phyloP scores from a whole-genome alignment of 768 basidiomycete species.

The Boletellus ananiceps region DNA sequence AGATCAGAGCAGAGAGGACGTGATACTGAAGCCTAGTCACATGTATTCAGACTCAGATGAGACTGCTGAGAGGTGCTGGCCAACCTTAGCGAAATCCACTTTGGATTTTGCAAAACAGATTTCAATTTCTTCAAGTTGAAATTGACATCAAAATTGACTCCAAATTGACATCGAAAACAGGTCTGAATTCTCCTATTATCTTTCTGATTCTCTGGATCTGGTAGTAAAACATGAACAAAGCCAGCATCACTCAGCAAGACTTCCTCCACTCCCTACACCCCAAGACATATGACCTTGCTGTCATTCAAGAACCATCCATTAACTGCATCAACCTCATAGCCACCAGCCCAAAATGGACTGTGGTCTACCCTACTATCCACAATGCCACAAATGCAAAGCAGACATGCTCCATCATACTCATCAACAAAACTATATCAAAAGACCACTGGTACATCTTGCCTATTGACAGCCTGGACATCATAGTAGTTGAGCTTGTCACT shows the following conservation, averaged over 20 bases:
- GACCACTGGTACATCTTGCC: not conserved
- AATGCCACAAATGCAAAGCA: not conserved
- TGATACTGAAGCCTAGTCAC: no score
- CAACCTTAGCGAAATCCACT: no score
- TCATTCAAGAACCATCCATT: not conserved
- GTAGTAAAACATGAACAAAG: not conserved
- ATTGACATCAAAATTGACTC: no score
- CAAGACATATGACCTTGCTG: not conserved
- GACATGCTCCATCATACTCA: not conserved
- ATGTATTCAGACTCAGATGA: no score
- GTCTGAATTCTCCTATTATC: no score
- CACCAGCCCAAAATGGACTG: not conserved
- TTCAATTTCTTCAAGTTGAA: no score
- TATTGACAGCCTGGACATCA: not conserved
- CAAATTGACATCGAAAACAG: no score
- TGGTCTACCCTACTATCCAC: not conserved
- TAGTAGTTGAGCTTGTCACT: not conserved
- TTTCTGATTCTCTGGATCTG: not conserved
- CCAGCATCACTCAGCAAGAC: not conserved
- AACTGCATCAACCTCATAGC: slow-evolving; percentile 1
- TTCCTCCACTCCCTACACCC: not conserved
- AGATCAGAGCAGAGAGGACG: no score
- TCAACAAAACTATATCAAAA: not conserved
- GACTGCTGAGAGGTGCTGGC: no score
- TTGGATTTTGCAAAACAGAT: no score